Evolutionary conservation across 352 stramenopile species (phyloP).

Genomic region (Phytophthora palmivora): DNA sequence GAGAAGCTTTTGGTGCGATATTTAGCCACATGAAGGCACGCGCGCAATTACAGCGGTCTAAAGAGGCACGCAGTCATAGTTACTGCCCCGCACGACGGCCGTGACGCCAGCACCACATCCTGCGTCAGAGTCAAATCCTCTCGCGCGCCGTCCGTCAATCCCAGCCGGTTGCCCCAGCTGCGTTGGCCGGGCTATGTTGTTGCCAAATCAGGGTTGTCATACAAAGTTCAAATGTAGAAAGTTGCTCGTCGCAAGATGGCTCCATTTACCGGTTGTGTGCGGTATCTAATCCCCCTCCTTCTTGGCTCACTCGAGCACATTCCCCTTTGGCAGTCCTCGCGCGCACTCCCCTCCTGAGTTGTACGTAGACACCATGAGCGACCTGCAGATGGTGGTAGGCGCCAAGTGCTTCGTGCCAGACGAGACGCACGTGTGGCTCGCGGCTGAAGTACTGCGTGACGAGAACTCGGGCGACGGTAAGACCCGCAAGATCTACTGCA

Average conservation of each 20-base stretch:
- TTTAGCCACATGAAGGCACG: slow-evolving; percentile 9
- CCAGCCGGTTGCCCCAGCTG: slow-evolving; percentile 32
- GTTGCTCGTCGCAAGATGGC: slow-evolving; percentile 30
- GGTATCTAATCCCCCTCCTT: slow-evolving; percentile 28
- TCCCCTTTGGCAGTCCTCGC: slow-evolving; percentile 27
- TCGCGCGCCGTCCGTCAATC: slow-evolving; percentile 16
- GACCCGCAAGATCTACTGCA: slow-evolving; percentile 70
- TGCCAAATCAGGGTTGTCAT: slow-evolving; percentile 17
- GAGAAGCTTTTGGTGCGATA: slow-evolving; percentile 22
- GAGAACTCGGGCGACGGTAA: slow-evolving; percentile 68
- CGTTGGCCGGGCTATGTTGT: slow-evolving; percentile 29
- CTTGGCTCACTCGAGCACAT: slow-evolving; percentile 25
- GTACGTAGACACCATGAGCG: slow-evolving; percentile 38
- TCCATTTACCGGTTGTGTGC: slow-evolving; percentile 28
- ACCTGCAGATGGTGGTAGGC: slow-evolving; percentile 69
- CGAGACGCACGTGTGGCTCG: slow-evolving; percentile 86
- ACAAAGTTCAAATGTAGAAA: slow-evolving; percentile 8
- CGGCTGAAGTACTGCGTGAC: slow-evolving; percentile 76
- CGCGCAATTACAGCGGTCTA: background rate
- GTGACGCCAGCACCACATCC: background rate
- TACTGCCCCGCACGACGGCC: slow-evolving; percentile 9
- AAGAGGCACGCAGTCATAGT: slow-evolving; percentile 4
- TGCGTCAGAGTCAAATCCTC: slow-evolving; percentile 26
- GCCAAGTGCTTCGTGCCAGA: slow-evolving; percentile 90
- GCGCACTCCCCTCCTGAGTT: slow-evolving; percentile 25